Conservation (phyloP, 208 protist genomes). For the Trichomonas vaginalis region DNA sequence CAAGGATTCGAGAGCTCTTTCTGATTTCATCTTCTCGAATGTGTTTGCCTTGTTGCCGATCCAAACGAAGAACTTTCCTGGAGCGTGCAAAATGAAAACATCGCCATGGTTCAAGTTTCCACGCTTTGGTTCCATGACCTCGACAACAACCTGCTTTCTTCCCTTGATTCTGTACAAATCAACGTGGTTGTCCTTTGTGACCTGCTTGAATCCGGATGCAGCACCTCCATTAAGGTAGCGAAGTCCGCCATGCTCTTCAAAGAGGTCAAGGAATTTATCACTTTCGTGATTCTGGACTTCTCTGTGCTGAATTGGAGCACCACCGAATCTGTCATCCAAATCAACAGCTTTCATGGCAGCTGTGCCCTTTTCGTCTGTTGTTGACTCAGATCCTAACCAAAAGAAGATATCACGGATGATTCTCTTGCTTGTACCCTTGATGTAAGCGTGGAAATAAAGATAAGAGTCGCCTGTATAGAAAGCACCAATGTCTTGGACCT, state of each 20-base stretch:
- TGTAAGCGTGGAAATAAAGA: slow-evolving; percentile 24
- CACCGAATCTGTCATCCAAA: slow-evolving; percentile 37
- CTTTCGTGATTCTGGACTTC: slow-evolving; percentile 35
- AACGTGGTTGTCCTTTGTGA: background rate
- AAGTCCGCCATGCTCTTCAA: slow-evolving; percentile 8
- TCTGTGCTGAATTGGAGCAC: slow-evolving; percentile 34
- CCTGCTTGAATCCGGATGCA: background rate
- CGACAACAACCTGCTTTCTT: background rate
- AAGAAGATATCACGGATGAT: slow-evolving; percentile 25
- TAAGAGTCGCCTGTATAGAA: slow-evolving; percentile 29
- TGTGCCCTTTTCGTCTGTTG: slow-evolving; percentile 34
- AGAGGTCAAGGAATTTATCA: slow-evolving; percentile 9
- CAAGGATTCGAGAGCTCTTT: background rate
- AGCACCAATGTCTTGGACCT: background rate
- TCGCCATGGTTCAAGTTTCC: background rate
- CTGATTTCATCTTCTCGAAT: background rate
- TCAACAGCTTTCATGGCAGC: slow-evolving; percentile 44
- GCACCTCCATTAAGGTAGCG: background rate
- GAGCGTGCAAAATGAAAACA: background rate
- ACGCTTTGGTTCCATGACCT: background rate
- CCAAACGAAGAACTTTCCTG: slow-evolving; percentile 8
- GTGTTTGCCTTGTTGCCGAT: background rate
- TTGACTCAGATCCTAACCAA: slow-evolving; percentile 29
- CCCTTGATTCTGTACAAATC: background rate
- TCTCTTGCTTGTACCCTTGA: background rate